phyloP scores from a whole-genome alignment of 2,329 filamentous ascomycete species.

The Aspergillus sp. region DNA sequence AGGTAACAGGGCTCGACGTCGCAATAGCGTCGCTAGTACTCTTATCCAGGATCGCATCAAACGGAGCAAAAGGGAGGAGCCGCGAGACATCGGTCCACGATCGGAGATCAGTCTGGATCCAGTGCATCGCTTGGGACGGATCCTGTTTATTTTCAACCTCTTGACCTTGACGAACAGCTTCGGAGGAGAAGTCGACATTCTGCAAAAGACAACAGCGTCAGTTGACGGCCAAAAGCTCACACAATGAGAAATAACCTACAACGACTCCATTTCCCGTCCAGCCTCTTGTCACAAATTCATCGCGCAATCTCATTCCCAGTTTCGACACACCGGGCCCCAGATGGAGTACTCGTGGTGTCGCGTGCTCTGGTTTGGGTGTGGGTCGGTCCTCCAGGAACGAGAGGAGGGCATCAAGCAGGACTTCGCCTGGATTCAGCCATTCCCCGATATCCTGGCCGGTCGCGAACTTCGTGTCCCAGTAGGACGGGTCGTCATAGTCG shows the following conservation, averaged over 20 bases:
- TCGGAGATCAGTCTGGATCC: slow-evolving; percentile 31
- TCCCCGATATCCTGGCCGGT: slow-evolving; percentile 39
- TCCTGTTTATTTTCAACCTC: slow-evolving; percentile 23
- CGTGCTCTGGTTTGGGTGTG: neutral
- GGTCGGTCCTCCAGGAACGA: slow-evolving; percentile 23
- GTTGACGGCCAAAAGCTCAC: neutral
- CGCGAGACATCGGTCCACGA: slow-evolving; percentile 31
- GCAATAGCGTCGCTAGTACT: slow-evolving; percentile 41
- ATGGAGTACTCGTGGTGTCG: slow-evolving; percentile 30
- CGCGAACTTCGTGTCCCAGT: slow-evolving; percentile 36
- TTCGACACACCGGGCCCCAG: slow-evolving; percentile 36
- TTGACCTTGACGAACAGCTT: slow-evolving; percentile 37
- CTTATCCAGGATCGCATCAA: slow-evolving; percentile 38
- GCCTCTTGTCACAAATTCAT: slow-evolving; percentile 23
- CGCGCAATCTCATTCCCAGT: slow-evolving; percentile 31
- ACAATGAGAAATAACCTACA: slow-evolving; percentile 19
- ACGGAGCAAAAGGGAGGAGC: slow-evolving; percentile 27
- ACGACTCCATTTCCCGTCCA: slow-evolving; percentile 35
- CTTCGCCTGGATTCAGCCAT: slow-evolving; percentile 38
- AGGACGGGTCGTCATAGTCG: slow-evolving; percentile 34
- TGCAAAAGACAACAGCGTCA: slow-evolving; percentile 10
- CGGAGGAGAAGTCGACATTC: slow-evolving; percentile 39
- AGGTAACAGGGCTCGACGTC: slow-evolving; percentile 22
- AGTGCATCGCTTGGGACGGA: slow-evolving; percentile 29
- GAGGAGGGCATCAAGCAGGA: slow-evolving; percentile 28